phyloP scores from a whole-genome alignment of 768 basidiomycete species.

The Multifurca ochricompacta region DNA sequence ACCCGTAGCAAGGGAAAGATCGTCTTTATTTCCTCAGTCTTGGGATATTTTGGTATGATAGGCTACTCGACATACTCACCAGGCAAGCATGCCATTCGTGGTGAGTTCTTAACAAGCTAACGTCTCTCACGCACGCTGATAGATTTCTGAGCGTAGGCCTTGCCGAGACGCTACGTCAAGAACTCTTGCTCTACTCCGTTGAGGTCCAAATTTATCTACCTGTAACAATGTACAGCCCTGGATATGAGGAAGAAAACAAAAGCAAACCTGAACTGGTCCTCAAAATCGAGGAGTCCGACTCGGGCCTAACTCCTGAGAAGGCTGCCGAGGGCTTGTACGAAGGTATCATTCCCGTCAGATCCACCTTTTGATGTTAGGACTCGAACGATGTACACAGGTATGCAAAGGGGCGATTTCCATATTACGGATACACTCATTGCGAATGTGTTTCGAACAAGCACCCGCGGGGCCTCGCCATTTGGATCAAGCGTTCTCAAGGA shows the following conservation, averaged over 20 bases:
- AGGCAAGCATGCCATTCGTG: conserved; percentile 79
- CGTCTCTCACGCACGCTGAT: background rate
- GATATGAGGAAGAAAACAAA: conserved; percentile 67
- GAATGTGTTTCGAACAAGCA: conserved; percentile 57
- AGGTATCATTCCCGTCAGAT: conserved; percentile 34
- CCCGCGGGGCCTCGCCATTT: conserved; percentile 51
- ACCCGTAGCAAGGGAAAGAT: conserved; percentile 58
- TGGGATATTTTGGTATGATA: conserved; percentile 67
- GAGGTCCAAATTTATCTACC: conserved; percentile 79
- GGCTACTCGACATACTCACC: conserved; percentile 80
- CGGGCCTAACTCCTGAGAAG: conserved; percentile 51
- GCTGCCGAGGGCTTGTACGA: conserved; percentile 52
- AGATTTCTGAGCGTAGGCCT: conserved; percentile 43
- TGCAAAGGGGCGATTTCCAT: conserved; percentile 62
- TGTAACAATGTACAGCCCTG: conserved; percentile 70
- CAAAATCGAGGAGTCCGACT: conserved; percentile 71
- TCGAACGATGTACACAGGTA: conserved; percentile 36
- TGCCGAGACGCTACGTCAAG: conserved; percentile 75
- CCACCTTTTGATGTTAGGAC: background rate
- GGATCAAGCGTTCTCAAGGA: conserved; percentile 51
- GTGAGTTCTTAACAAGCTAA: conserved; percentile 33
- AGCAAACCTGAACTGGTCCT: conserved; percentile 68
- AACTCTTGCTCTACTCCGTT: conserved; percentile 71
- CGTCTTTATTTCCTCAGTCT: conserved; percentile 64
- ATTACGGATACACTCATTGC: conserved; percentile 69